Base-by-base conservation (phyloP, 768 basidiomycete species). In the Mycena vulgaris region DNA sequence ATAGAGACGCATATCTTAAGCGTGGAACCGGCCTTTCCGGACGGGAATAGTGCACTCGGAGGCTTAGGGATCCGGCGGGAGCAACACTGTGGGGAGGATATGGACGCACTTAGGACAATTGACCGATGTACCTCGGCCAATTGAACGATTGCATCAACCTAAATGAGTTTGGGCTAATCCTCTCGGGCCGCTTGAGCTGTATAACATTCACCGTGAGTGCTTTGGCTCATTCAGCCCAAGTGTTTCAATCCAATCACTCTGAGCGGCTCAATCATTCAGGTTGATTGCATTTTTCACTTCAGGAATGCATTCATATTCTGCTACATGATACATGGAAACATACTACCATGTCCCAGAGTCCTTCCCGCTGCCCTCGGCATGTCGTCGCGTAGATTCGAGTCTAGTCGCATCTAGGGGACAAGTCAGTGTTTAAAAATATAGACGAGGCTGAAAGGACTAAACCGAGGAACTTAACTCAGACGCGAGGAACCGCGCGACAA, bases 281-380 rank as follows among this genome's bases (percentile, higher is more conserved):
- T 57, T 57, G 35, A 57, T 57, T 57, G 55, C 55, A 57, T 57
- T 57, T 57, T 40, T 57, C 55, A 57, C 55, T 57, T 37, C 55
- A 40, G 55, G 55, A 57, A 57, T 57, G 55, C 55, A 37, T 37
- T 37, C 35, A 37, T 37, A 57, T 57, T 57, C 55, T 49, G 48
- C 48, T 49, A 49, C 48, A 49, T 49, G 48, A 49, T 49, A 49
- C 48, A 49, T 49, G 48, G 48, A 23, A 49, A 49, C 48, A 49
- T n/a, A n/a, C n/a, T n/a, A n/a, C n/a, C n/a, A n/a, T n/a, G n/a
- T n/a, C n/a, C n/a, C n/a, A n/a, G n/a, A n/a, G n/a, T n/a, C n/a
- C n/a, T n/a, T n/a, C n/a, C n/a, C n/a, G n/a, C n/a, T n/a, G n/a
- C n/a, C n/a, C n/a, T n/a, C n/a, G n/a, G n/a, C n/a, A n/a, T n/a